Evolutionary conservation across 1,284 basidiomycete species (phyloP).

Genomic region (Moesziomyces aphidis): DNA sequence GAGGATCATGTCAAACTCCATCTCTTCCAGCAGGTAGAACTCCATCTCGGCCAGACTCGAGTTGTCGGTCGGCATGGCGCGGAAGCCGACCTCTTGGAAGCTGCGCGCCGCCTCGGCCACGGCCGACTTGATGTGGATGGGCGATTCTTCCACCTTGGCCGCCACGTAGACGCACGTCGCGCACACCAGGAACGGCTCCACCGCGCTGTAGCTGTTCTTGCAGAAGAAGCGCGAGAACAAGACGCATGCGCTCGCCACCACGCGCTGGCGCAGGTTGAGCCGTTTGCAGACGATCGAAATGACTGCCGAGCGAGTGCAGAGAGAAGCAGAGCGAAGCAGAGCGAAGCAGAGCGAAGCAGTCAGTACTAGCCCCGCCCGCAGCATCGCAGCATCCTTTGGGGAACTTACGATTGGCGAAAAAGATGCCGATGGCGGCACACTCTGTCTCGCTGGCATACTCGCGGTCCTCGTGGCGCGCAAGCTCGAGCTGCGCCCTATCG

Average conservation of each 20-base stretch:
- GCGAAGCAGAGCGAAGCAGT: too few species aligned
- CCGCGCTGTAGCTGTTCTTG: constrained; percentile 79
- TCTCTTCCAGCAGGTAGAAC: constrained; percentile 94
- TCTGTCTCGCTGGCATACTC: constrained; percentile 54
- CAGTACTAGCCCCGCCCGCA: too few species aligned
- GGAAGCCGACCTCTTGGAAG: constrained; percentile 49
- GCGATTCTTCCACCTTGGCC: constrained; percentile 95
- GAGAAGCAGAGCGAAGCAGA: too few species aligned
- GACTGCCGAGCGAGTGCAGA: constrained; percentile 56
- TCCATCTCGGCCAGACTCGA: constrained; percentile 94
- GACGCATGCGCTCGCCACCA: constrained; percentile 90
- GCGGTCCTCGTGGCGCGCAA: constrained; percentile 58
- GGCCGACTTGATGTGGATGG: constrained; percentile 91
- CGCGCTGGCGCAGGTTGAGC: constrained; percentile 84
- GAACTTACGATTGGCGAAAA: constrained; percentile 50
- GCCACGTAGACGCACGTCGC: constrained; percentile 95
- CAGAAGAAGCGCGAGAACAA: constrained; percentile 93
- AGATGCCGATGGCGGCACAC: constrained; percentile 58
- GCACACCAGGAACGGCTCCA: constrained; percentile 90
- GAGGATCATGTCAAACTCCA: constrained; percentile 92
- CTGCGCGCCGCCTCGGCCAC: constrained; percentile 79
- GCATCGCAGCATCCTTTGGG: too few species aligned
- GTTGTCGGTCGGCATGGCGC: constrained; percentile 81
- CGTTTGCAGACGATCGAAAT: constrained; percentile 89
- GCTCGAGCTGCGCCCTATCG: constrained; percentile 50